Conservation (phyloP, 108 stramenopile genomes). For the Cyclotella kingstonii region DNA sequence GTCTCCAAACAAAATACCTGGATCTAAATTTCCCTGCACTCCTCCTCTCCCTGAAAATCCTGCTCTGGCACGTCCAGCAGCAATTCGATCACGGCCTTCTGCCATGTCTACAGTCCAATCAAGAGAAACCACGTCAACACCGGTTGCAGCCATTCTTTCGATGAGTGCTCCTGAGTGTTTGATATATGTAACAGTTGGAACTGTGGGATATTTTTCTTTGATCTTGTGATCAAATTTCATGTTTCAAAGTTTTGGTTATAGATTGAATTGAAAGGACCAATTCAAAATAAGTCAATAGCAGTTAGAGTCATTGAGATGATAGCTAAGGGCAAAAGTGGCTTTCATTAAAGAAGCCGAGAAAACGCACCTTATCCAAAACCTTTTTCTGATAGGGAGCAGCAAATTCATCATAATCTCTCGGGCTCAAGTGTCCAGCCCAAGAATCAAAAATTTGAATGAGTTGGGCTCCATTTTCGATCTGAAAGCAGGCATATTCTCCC, state of each 20-base stretch:
- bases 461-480: slow-evolving; percentile 96
- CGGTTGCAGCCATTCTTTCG: slow-evolving; percentile 91
- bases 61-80: slow-evolving; percentile 57
- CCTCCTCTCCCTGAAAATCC: slow-evolving; percentile 72
- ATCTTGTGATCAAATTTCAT: no score
- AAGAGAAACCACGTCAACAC: slow-evolving; percentile 94
- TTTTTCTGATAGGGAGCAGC: slow-evolving; percentile 95
- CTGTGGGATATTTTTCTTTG: slow-evolving; percentile 85
- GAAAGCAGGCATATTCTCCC: slow-evolving; percentile 92
- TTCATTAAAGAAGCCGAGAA: background rate
- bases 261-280: background rate
- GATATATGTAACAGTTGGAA: slow-evolving; percentile 95
- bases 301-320: background rate
- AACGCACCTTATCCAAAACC: slow-evolving; percentile 77
- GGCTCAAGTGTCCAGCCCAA: slow-evolving; percentile 95
- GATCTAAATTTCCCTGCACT: slow-evolving; percentile 97
- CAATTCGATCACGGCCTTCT: slow-evolving; percentile 87
- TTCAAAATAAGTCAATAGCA: background rate
- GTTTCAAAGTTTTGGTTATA: no score
- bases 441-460: slow-evolving; percentile 99
- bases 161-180: slow-evolving; percentile 88
- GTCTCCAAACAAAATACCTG: slow-evolving; percentile 85
- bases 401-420: slow-evolving; percentile 92
- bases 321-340: background rate
- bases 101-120: slow-evolving; percentile 98